phyloP scores from a whole-genome alignment of 2,329 filamentous ascomycete species.

The Sordariomycetes sp. region DNA sequence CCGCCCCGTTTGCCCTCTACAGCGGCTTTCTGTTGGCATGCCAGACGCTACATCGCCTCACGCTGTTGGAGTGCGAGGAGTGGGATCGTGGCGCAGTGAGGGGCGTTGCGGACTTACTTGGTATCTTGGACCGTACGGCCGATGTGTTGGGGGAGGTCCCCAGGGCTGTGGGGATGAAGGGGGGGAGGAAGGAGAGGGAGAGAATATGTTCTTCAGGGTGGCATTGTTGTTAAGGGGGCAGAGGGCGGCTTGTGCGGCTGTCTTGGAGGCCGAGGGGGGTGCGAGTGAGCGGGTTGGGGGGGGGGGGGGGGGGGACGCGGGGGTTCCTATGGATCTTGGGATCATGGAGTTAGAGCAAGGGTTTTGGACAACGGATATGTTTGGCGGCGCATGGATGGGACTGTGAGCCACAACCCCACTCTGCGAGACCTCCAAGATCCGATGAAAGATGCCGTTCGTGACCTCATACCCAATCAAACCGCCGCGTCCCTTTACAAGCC shows the following conservation, averaged over 20 bases:
- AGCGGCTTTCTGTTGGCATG: slow-evolving; percentile 21
- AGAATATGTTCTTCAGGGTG: neutral
- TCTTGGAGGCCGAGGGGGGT: neutral
- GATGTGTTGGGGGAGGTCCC: neutral
- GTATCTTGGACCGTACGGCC: slow-evolving; percentile 14
- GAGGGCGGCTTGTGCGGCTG: neutral
- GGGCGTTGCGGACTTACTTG: slow-evolving; percentile 19
- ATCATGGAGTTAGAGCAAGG: neutral
- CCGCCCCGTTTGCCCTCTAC: slow-evolving; percentile 18
- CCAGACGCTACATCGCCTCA: slow-evolving; percentile 23
- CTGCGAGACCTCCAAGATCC: neutral
- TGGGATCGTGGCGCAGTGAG: slow-evolving; percentile 25
- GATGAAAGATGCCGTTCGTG: neutral
- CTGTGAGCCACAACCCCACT: neutral
- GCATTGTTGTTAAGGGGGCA: neutral
- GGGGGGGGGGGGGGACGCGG: neutral
- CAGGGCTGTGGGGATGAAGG: neutral
- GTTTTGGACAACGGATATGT: neutral
- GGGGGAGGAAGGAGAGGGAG: neutral
- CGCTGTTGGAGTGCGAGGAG: slow-evolving; percentile 21
- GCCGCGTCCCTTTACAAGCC: neutral
- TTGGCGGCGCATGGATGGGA: neutral
- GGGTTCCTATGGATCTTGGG: neutral
- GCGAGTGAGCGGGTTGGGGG: neutral
- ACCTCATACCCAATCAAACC: neutral